Base-by-base conservation (phyloP, 805 yeast genomes). In the Wickerhamomyces chambardii region DNA sequence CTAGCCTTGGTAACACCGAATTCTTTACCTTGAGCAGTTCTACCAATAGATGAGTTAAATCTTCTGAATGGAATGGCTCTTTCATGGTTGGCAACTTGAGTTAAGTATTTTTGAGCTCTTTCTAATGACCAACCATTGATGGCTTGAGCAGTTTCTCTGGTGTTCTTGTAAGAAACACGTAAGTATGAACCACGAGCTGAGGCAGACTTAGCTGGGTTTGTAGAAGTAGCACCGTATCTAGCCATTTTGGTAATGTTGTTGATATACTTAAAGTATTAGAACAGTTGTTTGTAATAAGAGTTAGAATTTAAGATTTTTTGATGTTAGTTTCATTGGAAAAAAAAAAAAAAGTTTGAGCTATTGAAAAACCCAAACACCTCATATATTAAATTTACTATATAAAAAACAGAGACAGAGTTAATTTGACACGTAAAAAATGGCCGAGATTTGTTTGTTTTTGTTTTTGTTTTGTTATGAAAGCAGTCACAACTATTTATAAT, bases 61-160 rank as follows among this genome's bases (percentile, higher is more conserved):
- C 95, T 79, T 80, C 98, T 84, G 92, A 92, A 86, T 66, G 99
- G 99, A 59, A 92, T 85, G 62, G 97, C 99, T 81, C 97, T 90
- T 76, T 92, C 77, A 78, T 92, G 95, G 70, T 89, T 95, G 66
- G 83, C 70, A 54, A 92, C 99, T 71, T 86, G 95, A 56, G 79
- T 84, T 63, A 92, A 83, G 85, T 92, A 92, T 63, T 76, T 72
- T 68, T 87, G 86, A 61, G 99, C 99, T 72, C 72, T 89, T 72
- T 84, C 80, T 66, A 90, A 78, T 69, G 85, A 83, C 98, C 97
- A 92, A 57, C 98, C 98, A 69, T 75, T 78, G 71, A 92, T 79
- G 68, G 98, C 96, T 74, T 84, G 95, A 60, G 94, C 97, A 55
- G 97, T 83, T 74, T 90, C 98, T 72, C 95, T 86, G 75, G 98